phyloP scores from a whole-genome alignment of 331 rosid species.

The Acacia concinna region DNA sequence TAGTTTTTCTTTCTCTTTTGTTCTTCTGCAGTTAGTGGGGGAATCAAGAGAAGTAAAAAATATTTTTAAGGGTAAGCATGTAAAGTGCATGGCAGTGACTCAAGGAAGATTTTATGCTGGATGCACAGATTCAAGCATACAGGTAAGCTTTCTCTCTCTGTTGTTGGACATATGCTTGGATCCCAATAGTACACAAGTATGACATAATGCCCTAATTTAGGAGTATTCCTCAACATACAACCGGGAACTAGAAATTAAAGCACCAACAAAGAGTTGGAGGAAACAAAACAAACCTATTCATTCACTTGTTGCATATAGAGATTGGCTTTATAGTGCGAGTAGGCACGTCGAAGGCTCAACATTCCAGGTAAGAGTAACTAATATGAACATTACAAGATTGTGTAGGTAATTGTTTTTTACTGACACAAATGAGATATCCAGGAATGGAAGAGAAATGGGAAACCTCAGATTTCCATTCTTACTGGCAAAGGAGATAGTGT shows the following conservation, averaged over 20 bases:
- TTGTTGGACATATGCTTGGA: constrained; percentile 13
- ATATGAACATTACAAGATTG: background rate
- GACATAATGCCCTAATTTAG: constrained; percentile 38
- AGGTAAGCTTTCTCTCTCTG: constrained; percentile 47
- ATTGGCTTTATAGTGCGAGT: constrained; percentile 74
- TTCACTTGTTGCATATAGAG: constrained; percentile 59
- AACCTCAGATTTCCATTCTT: constrained; percentile 49
- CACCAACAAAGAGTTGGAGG: constrained; percentile 66
- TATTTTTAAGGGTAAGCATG: constrained; percentile 53
- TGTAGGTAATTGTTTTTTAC: constrained; percentile 13
- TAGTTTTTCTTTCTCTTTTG: background rate
- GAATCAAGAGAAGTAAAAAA: constrained; percentile 51
- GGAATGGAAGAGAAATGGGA: constrained; percentile 72
- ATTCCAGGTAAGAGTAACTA: constrained; percentile 52
- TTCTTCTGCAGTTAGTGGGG: constrained; percentile 48
- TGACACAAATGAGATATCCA: constrained; percentile 38
- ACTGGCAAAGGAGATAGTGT: constrained; percentile 56
- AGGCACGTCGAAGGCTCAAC: constrained; percentile 62
- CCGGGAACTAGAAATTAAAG: constrained; percentile 68
- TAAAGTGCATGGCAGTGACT: constrained; percentile 56
- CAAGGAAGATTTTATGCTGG: constrained; percentile 70
- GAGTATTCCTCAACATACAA: constrained; percentile 56
- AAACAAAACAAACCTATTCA: constrained; percentile 58
- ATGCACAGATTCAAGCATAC: constrained; percentile 78
- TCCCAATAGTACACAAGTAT: constrained; percentile 11